These are phyloP conservation scores for Aegilops tauschii DNA, from an alignment of 176 grass and related monocot genomes.

Conservation along the genomic window DNA sequence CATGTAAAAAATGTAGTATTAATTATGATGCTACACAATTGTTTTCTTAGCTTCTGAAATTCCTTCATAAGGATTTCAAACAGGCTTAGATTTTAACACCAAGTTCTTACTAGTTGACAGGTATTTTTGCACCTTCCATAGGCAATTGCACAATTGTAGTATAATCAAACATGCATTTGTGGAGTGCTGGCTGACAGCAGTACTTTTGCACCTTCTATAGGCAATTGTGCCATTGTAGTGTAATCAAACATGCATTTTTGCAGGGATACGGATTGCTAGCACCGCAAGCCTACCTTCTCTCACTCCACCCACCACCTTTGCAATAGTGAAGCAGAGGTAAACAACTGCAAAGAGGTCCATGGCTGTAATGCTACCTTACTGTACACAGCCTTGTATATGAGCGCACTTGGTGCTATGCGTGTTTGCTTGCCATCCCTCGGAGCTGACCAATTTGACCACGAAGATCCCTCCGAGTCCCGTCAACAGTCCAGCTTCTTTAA, in stretches of 20 bases:
- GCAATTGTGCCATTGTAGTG: background rate
- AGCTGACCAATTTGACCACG: conserved; percentile 60
- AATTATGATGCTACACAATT: background rate
- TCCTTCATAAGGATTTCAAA: background rate
- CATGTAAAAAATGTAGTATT: background rate
- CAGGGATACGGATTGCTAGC: conserved; percentile 61
- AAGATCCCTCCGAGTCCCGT: conserved; percentile 32
- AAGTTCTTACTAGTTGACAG: background rate
- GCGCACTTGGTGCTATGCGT: conserved; percentile 31
- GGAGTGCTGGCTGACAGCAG: background rate
- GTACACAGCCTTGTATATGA: conserved; percentile 35
- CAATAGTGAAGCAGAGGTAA: conserved; percentile 24
- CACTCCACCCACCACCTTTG: conserved; percentile 48
- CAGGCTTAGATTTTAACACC: background rate
- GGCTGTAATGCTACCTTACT: conserved; percentile 38
- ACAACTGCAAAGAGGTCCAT: conserved; percentile 36
- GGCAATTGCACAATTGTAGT: background rate
- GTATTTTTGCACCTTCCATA: background rate
- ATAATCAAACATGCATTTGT: too few relatives aligned
- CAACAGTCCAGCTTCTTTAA: conserved; percentile 58
- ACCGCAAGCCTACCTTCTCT: conserved; percentile 50
- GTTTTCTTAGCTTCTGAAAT: background rate
- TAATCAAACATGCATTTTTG: background rate
- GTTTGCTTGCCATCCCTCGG: conserved; percentile 54
- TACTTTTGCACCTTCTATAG: background rate